These are phyloP conservation scores for Daldinia decipiens DNA, from an alignment of 495 filamentous ascomycete genomes.

Conservation along the genomic window DNA sequence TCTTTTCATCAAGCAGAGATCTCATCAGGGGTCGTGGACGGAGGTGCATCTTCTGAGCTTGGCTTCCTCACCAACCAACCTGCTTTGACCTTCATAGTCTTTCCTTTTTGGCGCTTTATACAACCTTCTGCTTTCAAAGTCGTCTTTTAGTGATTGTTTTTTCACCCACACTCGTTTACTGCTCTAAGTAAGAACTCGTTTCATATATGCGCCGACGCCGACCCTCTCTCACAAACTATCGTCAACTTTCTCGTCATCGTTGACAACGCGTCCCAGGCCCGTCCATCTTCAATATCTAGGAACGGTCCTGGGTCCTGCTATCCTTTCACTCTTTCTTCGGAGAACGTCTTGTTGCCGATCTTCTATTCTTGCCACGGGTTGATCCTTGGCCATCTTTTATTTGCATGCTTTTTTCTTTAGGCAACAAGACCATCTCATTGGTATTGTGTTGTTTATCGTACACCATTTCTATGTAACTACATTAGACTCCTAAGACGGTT, in stretches of 20 bases:
- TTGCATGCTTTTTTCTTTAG: slow-evolving; percentile 37
- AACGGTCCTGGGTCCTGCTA: slow-evolving; percentile 25
- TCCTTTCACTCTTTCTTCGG: slow-evolving; percentile 27
- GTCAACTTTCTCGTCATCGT: slow-evolving; percentile 40
- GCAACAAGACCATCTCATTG: slow-evolving; percentile 21
- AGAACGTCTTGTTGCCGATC: slow-evolving; percentile 41
- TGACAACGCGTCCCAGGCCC: slow-evolving; percentile 22
- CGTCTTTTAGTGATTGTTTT: slow-evolving; percentile 30
- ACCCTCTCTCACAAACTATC: slow-evolving; percentile 36
- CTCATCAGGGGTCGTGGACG: slow-evolving; percentile 39
- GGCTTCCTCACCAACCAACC: slow-evolving; percentile 44
- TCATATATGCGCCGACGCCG: slow-evolving; percentile 47
- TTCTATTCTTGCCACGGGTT: slow-evolving; percentile 62
- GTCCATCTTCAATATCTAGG: slow-evolving; percentile 18
- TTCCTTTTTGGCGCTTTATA: slow-evolving; percentile 34
- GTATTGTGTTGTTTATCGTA: slow-evolving; percentile 19
- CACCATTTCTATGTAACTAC: slow-evolving; percentile 19
- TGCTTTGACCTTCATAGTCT: slow-evolving; percentile 36
- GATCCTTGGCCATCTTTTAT: slow-evolving; percentile 58
- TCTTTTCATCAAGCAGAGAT: slow-evolving; percentile 35
- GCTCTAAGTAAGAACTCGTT: slow-evolving; percentile 40
- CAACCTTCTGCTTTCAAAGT: slow-evolving; percentile 27
- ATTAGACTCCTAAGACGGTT: slow-evolving; percentile 22
- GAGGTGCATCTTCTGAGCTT: slow-evolving; percentile 41
- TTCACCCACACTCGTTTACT: slow-evolving; percentile 40